A percentile compares a stretch with the other conserved stretches of the same genome.
Conservation (phyloP, 371 early-diverging fungal species). For the Aphelidium insulamus region DNA sequence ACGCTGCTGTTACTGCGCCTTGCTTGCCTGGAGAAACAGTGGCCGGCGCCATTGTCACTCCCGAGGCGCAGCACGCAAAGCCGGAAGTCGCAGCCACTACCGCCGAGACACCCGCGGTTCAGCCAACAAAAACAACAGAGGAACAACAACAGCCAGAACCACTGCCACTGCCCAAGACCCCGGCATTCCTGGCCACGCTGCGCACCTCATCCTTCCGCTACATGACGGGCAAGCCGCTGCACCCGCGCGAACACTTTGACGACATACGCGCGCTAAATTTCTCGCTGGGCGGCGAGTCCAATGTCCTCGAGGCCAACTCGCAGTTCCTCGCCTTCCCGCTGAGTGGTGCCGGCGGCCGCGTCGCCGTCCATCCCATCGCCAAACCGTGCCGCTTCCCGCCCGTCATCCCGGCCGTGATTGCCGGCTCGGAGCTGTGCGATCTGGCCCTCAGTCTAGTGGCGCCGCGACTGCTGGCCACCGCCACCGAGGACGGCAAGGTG, state of each 20-base stretch:
- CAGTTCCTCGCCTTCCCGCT: slow-evolving; percentile 43
- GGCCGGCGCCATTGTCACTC: not conserved
- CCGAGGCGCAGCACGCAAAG: not conserved
- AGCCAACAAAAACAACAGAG: slow-evolving; percentile 4
- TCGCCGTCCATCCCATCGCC: slow-evolving; percentile 35
- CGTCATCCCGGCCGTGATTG: slow-evolving; percentile 33
- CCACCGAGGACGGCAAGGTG: slow-evolving; percentile 3
- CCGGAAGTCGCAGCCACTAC: not conserved
- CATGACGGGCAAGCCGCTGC: slow-evolving; percentile 32
- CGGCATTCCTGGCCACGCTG: slow-evolving; percentile 6
- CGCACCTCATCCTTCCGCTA: slow-evolving; percentile 36
- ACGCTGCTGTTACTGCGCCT: slow-evolving; percentile 3
- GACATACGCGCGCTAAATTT: slow-evolving; percentile 33
- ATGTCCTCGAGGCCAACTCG: slow-evolving; percentile 29
- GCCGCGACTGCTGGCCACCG: not conserved
- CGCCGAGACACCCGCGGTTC: slow-evolving; percentile 2
- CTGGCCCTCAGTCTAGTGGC: not conserved
- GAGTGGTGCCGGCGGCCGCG: slow-evolving; percentile 53
- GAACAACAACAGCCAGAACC: slow-evolving; percentile 1
- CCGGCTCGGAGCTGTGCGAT: too few species aligned
- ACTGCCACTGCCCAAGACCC: slow-evolving; percentile 6
- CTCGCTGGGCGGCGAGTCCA: slow-evolving; percentile 37
- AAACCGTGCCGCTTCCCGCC: slow-evolving; percentile 43
- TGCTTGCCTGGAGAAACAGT: slow-evolving; percentile 2
- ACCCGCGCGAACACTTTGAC: slow-evolving; percentile 32